A percentile compares a stretch with the other conserved stretches of the same genome.
Evolutionary conservation across 2,329 filamentous ascomycete species (phyloP).

Genomic region (Xylariaceae sp.): DNA sequence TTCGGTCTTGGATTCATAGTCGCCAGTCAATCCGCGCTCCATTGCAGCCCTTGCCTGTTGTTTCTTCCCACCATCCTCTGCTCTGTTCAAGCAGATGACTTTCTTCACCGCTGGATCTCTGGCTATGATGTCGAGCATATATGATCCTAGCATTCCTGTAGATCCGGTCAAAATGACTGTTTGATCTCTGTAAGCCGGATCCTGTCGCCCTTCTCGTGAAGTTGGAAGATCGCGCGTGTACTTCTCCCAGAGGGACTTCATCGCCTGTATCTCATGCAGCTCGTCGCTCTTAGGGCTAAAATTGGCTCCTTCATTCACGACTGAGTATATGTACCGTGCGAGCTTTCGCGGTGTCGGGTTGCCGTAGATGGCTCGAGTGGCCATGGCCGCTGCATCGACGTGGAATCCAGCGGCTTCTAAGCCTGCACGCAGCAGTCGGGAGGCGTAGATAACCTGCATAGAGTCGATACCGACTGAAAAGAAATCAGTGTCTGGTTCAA

Average conservation of each 20-base stretch:
- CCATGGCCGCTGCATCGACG: slow-evolving; percentile 39
- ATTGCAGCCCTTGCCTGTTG: slow-evolving; percentile 43
- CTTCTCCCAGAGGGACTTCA: slow-evolving; percentile 40
- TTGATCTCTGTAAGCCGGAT: slow-evolving; percentile 40
- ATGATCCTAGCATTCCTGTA: slow-evolving; percentile 53
- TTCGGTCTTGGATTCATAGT: slow-evolving; percentile 44
- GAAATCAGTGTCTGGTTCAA: slow-evolving; percentile 42
- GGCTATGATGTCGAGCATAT: slow-evolving; percentile 46
- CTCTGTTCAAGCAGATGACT: slow-evolving; percentile 54
- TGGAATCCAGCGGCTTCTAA: slow-evolving; percentile 37
- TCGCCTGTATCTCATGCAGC: slow-evolving; percentile 33
- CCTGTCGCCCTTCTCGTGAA: slow-evolving; percentile 29
- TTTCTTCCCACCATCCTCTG: slow-evolving; percentile 41
- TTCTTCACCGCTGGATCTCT: slow-evolving; percentile 40
- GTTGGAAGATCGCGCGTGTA: slow-evolving; percentile 39
- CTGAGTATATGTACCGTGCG: slow-evolving; percentile 39
- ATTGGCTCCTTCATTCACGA: slow-evolving; percentile 20
- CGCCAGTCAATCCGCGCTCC: slow-evolving; percentile 42
- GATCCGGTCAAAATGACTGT: slow-evolving; percentile 51
- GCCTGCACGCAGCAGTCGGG: slow-evolving; percentile 40
- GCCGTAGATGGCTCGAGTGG: slow-evolving; percentile 44
- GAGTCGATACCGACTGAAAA: slow-evolving; percentile 46
- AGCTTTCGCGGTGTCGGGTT: slow-evolving; percentile 42
- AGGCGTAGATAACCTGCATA: slow-evolving; percentile 44
- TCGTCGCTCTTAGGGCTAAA: not conserved